Base-by-base conservation (phyloP, 768 basidiomycete genomes). In the Kwoniella botswanensis region DNA sequence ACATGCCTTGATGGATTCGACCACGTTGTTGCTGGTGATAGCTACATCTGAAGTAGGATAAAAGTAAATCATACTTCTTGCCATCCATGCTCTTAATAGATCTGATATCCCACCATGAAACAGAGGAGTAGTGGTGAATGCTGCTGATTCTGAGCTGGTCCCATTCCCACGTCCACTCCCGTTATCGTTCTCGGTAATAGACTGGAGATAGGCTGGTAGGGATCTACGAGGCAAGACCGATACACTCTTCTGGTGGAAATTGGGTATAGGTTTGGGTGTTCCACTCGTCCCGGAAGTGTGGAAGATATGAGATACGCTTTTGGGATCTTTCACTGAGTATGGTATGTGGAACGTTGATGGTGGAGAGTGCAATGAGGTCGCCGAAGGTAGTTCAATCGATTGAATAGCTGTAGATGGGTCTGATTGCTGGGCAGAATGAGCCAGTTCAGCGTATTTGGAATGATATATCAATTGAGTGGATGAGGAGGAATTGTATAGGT, bases 241-340 rank as follows among this genome's bases (percentile, higher is more conserved):
- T 21, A 79, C 76, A 84, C 85, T 67, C 81, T 72, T 53, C 76
- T 74, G 35, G 86, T 86, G 26, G 84, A 85, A 76, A 85, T 79
- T 65, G 2, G 77, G 76, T 46, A 82, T 82, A 1, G 78, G 79
- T 68, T 82, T 88, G 1, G 88, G 88, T 61, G 84, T 86, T 0
- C 88, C 88, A 13, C 88, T 88, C 61, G 86, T 76, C 35, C 87
- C 87, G 2, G 85, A 85, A 4, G 86, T 86, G 71, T 88, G 87
- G 60, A 88, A 82, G 70, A 82, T 50, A 58, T 82, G 80, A 4
- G 80, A 82, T n/a, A 74, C 59, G 0, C 70, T 54, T 15, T 74
- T 54, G 76, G 75, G 15, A 64, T 71, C 21, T 17, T 35, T 22
- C 18, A 52, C 58, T 11, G 35, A n/a, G 59, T 52, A 68, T 1